These are phyloP conservation scores for Suhomyces wounanorum DNA, from an alignment of 1,139 yeast genomes.

Conservation along the genomic window DNA sequence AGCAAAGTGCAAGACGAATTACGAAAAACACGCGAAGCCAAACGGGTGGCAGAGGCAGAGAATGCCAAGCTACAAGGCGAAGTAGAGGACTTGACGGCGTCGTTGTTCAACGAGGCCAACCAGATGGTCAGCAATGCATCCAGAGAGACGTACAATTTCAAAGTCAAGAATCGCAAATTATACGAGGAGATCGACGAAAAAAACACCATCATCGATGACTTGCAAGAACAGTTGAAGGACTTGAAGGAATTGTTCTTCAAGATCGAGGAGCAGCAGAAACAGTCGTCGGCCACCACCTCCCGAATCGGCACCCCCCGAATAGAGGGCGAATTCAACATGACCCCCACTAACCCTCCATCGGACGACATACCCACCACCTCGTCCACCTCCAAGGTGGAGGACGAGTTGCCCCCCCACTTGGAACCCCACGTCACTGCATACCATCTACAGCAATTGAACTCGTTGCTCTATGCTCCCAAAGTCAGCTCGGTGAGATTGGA, in stretches of 20 bases:
- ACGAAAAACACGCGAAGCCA: constrained; percentile 33
- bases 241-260: constrained; percentile 51
- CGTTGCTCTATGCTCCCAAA: constrained; percentile 52
- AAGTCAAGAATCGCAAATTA: constrained; percentile 57
- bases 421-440: constrained; percentile 8
- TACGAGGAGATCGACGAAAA: constrained; percentile 71
- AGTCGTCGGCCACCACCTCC: constrained; percentile 8
- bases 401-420: constrained; percentile 11
- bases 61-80: constrained; percentile 63
- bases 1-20: constrained; percentile 35
- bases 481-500: constrained; percentile 63
- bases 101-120: constrained; percentile 79
- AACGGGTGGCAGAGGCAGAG: constrained; percentile 56
- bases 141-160: constrained; percentile 55
- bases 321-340: constrained; percentile 12
- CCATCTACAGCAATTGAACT: constrained; percentile 24
- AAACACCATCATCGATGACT: constrained; percentile 62
- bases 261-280: constrained; percentile 36
- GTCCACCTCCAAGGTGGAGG: constrained; percentile 6
- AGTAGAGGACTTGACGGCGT: constrained; percentile 75
- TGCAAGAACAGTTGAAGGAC: constrained; percentile 70
- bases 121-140: constrained; percentile 76
- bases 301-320: constrained; percentile 15
- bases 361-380: background rate
- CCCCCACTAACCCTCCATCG: background rate